A percentile compares a stretch with the other conserved stretches of the same genome.
phyloP scores from a whole-genome alignment of 2,329 filamentous ascomycete genomes.

The Aspergillus vadensis region DNA sequence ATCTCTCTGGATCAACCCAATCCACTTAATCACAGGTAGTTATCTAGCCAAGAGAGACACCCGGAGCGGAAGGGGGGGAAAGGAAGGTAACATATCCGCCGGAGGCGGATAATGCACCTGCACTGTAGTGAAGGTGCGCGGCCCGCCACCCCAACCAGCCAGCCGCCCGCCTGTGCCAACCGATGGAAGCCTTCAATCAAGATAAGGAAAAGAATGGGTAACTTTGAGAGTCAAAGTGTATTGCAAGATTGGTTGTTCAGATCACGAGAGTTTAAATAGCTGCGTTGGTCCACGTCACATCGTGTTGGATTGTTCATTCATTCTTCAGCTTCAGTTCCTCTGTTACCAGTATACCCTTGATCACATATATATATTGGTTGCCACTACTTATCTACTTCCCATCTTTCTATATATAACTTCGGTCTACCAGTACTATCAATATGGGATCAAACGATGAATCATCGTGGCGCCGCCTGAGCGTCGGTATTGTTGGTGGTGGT shows the following conservation, averaged over 20 bases:
- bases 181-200: not conserved
- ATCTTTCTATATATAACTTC: not conserved
- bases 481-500: slow-evolving; percentile 55
- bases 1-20: too few species aligned
- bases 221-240: too few species aligned
- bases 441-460: slow-evolving; percentile 19
- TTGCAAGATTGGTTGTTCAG: too few species aligned
- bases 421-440: slow-evolving; percentile 10
- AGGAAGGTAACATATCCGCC: not conserved
- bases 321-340: too few species aligned
- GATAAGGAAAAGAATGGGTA: not conserved
- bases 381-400: not conserved
- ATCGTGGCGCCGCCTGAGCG: slow-evolving; percentile 50
- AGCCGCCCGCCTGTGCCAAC: not conserved
- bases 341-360: too few species aligned
- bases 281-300: too few species aligned
- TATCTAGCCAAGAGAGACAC: too few species aligned
- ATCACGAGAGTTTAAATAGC: too few species aligned
- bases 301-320: too few species aligned
- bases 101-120: not conserved
- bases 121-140: not conserved
- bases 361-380: too few species aligned
- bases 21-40: too few species aligned
- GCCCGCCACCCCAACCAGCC: slow-evolving; percentile 4
- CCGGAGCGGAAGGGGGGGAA: not conserved